Conservation (phyloP, 768 basidiomycete genomes). For the Rhizopogon roseolus region DNA sequence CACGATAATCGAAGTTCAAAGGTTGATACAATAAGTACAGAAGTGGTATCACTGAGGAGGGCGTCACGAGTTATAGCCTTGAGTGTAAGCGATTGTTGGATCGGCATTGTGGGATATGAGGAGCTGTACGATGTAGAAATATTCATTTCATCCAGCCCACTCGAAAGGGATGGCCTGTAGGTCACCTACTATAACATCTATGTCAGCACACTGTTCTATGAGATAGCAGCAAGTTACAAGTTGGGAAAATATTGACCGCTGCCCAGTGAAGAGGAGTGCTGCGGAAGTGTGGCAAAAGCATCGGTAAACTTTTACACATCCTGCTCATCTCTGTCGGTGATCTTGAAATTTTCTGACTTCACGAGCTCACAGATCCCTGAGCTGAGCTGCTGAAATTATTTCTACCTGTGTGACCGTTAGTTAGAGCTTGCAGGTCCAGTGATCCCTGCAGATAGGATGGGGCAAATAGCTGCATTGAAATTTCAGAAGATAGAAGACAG, state of each 20-base stretch:
- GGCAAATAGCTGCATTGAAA: no score
- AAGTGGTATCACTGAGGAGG: conserved; percentile 93
- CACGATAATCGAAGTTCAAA: conserved; percentile 84
- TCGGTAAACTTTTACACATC: conserved; percentile 47
- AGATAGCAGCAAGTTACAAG: conserved; percentile 83
- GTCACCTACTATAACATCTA: conserved; percentile 93
- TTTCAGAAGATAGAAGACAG: no score
- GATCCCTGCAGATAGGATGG: no score
- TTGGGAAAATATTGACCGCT: conserved; percentile 93
- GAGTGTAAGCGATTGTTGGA: conserved; percentile 85
- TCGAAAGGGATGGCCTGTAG: conserved; percentile 92
- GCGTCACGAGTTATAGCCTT: conserved; percentile 97
- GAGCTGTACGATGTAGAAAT: conserved; percentile 92
- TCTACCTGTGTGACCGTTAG: conserved; percentile 36
- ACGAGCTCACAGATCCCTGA: conserved; percentile 79
- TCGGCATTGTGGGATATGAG: conserved; percentile 88
- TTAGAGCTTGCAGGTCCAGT: background rate
- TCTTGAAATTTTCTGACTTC: conserved; percentile 62
- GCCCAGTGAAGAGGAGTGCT: conserved; percentile 95
- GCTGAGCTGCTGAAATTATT: conserved; percentile 83
- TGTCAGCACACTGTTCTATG: conserved; percentile 91
- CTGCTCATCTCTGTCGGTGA: conserved; percentile 79
- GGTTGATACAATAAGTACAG: conserved; percentile 92
- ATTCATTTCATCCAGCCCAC: conserved; percentile 97
- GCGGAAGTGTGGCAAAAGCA: background rate